Base-by-base conservation (phyloP, 106 monocot species). In the Dioscorea zingiberensis region DNA sequence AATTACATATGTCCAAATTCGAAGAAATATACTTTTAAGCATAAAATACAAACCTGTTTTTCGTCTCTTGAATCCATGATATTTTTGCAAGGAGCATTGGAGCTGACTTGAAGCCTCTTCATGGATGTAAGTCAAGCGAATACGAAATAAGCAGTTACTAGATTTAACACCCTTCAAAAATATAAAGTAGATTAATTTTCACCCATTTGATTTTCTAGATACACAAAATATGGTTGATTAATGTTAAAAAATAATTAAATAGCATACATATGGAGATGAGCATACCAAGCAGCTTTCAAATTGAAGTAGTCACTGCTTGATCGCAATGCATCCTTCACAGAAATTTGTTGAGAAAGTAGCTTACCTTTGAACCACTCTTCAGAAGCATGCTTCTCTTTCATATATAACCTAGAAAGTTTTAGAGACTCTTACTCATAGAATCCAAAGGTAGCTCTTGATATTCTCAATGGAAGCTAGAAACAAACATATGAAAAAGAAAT, bases 291-390 rank as follows among this genome's bases (percentile, higher is more conserved):
- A 65, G 27, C 71, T 87, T 71, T 90, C 81, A 45, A 94, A 81
- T n/a, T 63, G 84, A 63, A 47, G 62, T 58, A 18, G 23, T 82
- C 54, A 94, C 63, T 68, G 75, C n/a, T 75, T 21, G 74, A 30
- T 79, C 75, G 87, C 73, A 94, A 71, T 13, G 90, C 81, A 73
- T 94, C 94, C 73, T 94, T 94, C 58, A 94, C 76, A 30, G 94
- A 76, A 44, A 90, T 77, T 16, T 73, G 75, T 24, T 87, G 72
- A 12, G 21, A 66, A 25, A 49, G 65, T 63, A 68, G 25, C 49
- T 76, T 83, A 44, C 78, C 79, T 30, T 67, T 73, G 61, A 80
- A 84, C 87, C 90, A 90, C 47, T 73, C 62, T 70, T 84, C 86
- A 59, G 61, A 58, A 53, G 29, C 77, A 78, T 90, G 87, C 48